Percentiles rank a stretch among this genome's conserved stretches.
Conservation (phyloP, 2,329 filamentous ascomycete species). For the Trichoderma asperellum region DNA sequence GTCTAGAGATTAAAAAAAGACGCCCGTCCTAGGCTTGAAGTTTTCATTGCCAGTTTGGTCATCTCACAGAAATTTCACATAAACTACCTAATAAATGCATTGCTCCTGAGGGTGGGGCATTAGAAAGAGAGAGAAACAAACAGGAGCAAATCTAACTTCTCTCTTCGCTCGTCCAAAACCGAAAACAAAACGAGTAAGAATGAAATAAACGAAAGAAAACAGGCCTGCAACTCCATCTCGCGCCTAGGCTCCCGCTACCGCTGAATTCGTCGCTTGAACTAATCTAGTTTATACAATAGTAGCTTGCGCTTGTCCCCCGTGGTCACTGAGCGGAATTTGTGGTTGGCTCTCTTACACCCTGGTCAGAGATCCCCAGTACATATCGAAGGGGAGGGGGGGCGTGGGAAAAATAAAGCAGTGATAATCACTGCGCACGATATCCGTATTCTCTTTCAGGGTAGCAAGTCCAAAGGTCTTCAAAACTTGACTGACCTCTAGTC, state of each 20-base stretch:
- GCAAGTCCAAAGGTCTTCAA: neutral
- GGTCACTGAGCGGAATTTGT: neutral
- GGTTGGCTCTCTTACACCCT: constrained; percentile 1
- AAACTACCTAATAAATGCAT: neutral
- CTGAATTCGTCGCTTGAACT: constrained; percentile 9
- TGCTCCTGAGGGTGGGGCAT: neutral
- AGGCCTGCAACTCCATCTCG: constrained; percentile 5
- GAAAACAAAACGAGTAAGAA: neutral
- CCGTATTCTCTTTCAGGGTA: neutral
- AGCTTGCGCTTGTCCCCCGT: constrained; percentile 20
- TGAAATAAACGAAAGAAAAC: neutral
- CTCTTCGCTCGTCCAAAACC: neutral
- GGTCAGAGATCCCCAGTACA: constrained; percentile 3
- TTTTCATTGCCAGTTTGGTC: constrained; percentile 19
- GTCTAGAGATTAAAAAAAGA: neutral
- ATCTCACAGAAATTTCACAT: constrained; percentile 5
- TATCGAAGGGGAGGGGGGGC: neutral
- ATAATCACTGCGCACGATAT: neutral
- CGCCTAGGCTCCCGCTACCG: constrained; percentile 10
- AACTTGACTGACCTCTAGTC: constrained; percentile 53
- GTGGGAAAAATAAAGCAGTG: constrained; percentile 5
- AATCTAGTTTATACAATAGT: constrained; percentile 12
- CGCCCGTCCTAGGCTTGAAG: neutral
- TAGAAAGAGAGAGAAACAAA: neutral
- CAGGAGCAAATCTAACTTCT: neutral